phyloP scores from a whole-genome alignment of 2,329 filamentous ascomycete genomes.

The Colletotrichum lupini region DNA sequence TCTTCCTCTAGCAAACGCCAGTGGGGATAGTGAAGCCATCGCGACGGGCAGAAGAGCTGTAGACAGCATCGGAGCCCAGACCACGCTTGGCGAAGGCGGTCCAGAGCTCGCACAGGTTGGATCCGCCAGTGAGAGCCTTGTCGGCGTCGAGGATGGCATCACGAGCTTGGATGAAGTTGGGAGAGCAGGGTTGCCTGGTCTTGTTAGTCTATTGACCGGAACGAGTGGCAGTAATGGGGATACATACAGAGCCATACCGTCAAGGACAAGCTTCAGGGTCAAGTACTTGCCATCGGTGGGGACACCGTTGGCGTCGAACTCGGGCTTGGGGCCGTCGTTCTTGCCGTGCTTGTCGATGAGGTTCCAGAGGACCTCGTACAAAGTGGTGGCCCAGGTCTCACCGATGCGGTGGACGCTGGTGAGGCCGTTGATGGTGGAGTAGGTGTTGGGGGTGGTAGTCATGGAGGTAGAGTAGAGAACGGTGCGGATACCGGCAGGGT shows the following conservation, averaged over 20 bases:
- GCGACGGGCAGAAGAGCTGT: conserved; percentile 41
- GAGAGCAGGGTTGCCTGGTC: conserved; percentile 63
- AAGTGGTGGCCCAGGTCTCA: conserved; percentile 61
- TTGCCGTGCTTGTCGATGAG: conserved; percentile 66
- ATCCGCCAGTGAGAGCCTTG: conserved; percentile 59
- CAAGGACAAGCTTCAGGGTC: conserved; percentile 62
- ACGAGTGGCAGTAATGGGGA: background rate
- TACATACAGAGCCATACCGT: conserved; percentile 59
- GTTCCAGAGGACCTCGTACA: conserved; percentile 70
- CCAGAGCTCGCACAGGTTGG: conserved; percentile 64
- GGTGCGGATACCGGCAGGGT: conserved; percentile 56
- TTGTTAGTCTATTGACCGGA: background rate
- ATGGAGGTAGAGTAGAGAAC: conserved; percentile 64
- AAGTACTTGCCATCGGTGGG: conserved; percentile 65
- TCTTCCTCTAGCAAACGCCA: conserved; percentile 37
- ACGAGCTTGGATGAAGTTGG: conserved; percentile 63
- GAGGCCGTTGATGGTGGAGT: conserved; percentile 54
- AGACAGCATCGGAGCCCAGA: conserved; percentile 54
- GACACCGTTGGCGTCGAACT: conserved; percentile 53
- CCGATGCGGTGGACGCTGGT: conserved; percentile 59
- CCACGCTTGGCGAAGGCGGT: conserved; percentile 67
- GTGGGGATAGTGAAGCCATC: conserved; percentile 45
- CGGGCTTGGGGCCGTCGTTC: conserved; percentile 54
- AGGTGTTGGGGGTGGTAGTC: conserved; percentile 61
- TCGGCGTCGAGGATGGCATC: conserved; percentile 68